Evolutionary conservation across 129 eudicot genomes (phyloP).

Genomic region (Glebionis coronaria): DNA sequence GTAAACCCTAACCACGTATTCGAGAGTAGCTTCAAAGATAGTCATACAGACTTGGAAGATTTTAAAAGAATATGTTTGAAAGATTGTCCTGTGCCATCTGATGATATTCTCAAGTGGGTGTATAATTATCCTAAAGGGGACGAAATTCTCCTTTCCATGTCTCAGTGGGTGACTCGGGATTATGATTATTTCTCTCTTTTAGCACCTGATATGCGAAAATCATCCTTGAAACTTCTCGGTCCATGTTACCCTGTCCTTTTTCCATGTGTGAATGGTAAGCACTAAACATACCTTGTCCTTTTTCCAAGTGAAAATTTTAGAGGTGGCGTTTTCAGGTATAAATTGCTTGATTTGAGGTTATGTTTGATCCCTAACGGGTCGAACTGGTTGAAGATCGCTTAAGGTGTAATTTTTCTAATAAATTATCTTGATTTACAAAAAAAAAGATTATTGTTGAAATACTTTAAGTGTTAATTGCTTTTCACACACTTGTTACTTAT

Average conservation of each 20-base stretch:
- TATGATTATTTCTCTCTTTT: constrained; percentile 82
- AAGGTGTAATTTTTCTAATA: not conserved
- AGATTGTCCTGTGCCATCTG: constrained; percentile 88
- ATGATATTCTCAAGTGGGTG: constrained; percentile 83
- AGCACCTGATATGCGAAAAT: constrained; percentile 79
- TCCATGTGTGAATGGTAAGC: constrained; percentile 92
- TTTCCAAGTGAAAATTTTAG: not conserved
- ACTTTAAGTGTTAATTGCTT: too few relatives aligned
- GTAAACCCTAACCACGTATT: constrained; percentile 87
- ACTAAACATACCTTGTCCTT: not conserved
- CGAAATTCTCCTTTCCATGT: constrained; percentile 51
- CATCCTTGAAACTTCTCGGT: constrained; percentile 91
- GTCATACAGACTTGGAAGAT: constrained; percentile 52
- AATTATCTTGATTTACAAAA: too few relatives aligned
- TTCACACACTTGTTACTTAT: too few relatives aligned
- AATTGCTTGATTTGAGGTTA: too few relatives aligned
- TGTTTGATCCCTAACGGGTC: too few relatives aligned
- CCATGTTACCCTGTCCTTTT: constrained; percentile 96
- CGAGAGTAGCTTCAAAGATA: constrained; percentile 70
- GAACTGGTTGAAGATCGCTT: not conserved
- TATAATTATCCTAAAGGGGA: constrained; percentile 97
- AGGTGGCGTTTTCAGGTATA: not conserved
- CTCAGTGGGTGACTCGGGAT: constrained; percentile 77
- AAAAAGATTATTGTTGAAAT: too few relatives aligned
- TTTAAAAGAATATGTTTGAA: constrained; percentile 76